These are phyloP conservation scores for Penicillium steckii DNA, from an alignment of 495 filamentous ascomycete species.

Conservation along the genomic window DNA sequence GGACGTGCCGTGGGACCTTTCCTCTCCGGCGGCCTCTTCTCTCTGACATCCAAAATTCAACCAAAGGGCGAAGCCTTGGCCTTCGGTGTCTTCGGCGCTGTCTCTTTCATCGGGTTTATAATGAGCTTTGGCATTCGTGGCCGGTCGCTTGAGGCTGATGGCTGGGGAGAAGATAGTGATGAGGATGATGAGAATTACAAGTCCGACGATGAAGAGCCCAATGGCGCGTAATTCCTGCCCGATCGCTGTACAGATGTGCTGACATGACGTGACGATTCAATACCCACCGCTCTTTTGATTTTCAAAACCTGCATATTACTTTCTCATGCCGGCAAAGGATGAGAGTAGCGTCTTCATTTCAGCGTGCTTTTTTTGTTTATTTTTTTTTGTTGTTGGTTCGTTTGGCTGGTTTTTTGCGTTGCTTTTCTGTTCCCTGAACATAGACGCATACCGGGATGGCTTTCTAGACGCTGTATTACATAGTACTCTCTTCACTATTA, in stretches of 20 bases:
- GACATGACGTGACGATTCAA: background rate
- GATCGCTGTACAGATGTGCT: background rate
- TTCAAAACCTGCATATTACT: background rate
- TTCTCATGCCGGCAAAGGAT: background rate
- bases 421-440: background rate
- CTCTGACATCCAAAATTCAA: constrained; percentile 61
- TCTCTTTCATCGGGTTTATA: constrained; percentile 74
- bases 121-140: constrained; percentile 71
- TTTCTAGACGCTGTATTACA: background rate
- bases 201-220: constrained; percentile 47
- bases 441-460: background rate
- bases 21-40: constrained; percentile 80
- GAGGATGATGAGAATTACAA: constrained; percentile 44
- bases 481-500: background rate
- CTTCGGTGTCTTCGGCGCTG: constrained; percentile 79
- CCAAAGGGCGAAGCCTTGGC: constrained; percentile 82
- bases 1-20: constrained; percentile 89
- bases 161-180: constrained; percentile 55
- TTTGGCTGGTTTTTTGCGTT: too few species aligned
- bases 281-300: background rate
- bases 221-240: constrained; percentile 5
- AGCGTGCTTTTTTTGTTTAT: background rate
- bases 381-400: too few species aligned
- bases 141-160: constrained; percentile 58
- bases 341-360: background rate